A percentile compares a stretch with the other conserved stretches of the same genome.
phyloP scores from a whole-genome alignment of 805 yeast genomes.

The Starmerella cellae region DNA sequence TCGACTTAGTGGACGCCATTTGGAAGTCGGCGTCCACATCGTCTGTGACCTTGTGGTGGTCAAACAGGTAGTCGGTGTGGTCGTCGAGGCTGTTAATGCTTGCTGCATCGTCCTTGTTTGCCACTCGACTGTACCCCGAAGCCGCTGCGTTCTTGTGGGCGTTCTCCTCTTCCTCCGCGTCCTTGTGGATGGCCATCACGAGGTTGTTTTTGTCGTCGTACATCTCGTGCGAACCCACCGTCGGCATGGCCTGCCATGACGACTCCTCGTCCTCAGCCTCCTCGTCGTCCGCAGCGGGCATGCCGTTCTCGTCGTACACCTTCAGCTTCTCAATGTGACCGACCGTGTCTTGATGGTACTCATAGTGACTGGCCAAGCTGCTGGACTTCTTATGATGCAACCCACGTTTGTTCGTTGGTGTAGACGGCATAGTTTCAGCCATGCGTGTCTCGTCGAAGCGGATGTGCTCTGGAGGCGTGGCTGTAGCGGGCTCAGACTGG shows the following conservation, averaged over 20 bases:
- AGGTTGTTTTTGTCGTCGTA: conserved; percentile 57
- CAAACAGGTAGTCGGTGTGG: conserved; percentile 44
- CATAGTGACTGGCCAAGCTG: conserved; percentile 13
- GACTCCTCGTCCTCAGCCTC: conserved; percentile 37
- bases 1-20: conserved; percentile 61
- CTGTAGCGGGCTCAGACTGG: too few species aligned
- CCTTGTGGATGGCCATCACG: conserved; percentile 22
- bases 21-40: conserved; percentile 46
- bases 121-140: conserved; percentile 72
- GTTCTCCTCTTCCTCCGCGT: conserved; percentile 12
- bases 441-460: too few species aligned
- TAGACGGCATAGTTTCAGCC: too few species aligned
- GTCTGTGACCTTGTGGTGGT: conserved; percentile 31
- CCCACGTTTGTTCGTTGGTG: too few species aligned
- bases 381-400: background rate
- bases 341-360: conserved; percentile 19
- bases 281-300: conserved; percentile 11
- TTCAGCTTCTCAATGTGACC: conserved; percentile 18
- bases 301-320: conserved; percentile 12
- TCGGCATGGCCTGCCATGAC: conserved; percentile 80
- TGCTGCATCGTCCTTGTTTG: conserved; percentile 48
- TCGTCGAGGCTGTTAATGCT: conserved; percentile 41
- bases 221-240: conserved; percentile 61
- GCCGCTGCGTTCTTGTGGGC: conserved; percentile 35
- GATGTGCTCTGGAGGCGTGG: too few species aligned